Evolutionary conservation across 495 filamentous ascomycete genomes (phyloP).

Genomic region (Jackrogersella minutella): DNA sequence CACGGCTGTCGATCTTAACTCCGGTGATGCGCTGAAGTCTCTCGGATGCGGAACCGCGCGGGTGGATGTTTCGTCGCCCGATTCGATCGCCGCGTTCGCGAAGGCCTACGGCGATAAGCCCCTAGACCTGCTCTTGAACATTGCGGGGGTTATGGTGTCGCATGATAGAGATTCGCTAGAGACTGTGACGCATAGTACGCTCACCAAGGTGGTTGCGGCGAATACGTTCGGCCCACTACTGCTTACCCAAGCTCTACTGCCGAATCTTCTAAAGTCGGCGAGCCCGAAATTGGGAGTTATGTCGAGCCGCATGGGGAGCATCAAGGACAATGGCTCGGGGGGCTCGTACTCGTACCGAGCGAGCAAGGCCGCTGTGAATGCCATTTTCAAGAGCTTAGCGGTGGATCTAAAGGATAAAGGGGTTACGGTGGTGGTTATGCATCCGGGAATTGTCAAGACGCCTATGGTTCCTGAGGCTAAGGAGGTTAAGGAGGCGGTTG

Average conservation of each 20-base stretch:
- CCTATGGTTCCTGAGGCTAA: slow-evolving; percentile 68
- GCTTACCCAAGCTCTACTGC: slow-evolving; percentile 51
- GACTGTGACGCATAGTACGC: background rate
- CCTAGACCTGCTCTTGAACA: slow-evolving; percentile 13
- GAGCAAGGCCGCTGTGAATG: slow-evolving; percentile 74
- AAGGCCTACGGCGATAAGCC: background rate
- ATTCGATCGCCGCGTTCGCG: slow-evolving; percentile 9
- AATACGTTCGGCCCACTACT: slow-evolving; percentile 78
- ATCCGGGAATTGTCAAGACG: slow-evolving; percentile 68
- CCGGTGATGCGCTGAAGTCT: slow-evolving; percentile 4
- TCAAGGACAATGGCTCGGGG: slow-evolving; percentile 70
- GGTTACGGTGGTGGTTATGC: slow-evolving; percentile 64
- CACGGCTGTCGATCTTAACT: slow-evolving; percentile 17
- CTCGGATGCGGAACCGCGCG: slow-evolving; percentile 1
- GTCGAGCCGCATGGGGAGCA: slow-evolving; percentile 77
- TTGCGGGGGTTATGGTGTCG: slow-evolving; percentile 10
- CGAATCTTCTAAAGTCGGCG: slow-evolving; percentile 28
- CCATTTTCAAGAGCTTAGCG: slow-evolving; percentile 69
- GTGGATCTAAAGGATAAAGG: slow-evolving; percentile 52
- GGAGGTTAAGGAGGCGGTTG: slow-evolving; percentile 68
- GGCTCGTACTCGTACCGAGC: slow-evolving; percentile 79
- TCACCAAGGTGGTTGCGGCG: slow-evolving; percentile 63
- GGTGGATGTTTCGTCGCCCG: slow-evolving; percentile 13
- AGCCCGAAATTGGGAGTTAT: slow-evolving; percentile 62
- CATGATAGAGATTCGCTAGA: slow-evolving; percentile 58